Evolutionary conservation across 2,329 filamentous ascomycete species (phyloP), one percentile per base, ranked within the genome.

Genomic region (Spiromastix sp.): DNA sequence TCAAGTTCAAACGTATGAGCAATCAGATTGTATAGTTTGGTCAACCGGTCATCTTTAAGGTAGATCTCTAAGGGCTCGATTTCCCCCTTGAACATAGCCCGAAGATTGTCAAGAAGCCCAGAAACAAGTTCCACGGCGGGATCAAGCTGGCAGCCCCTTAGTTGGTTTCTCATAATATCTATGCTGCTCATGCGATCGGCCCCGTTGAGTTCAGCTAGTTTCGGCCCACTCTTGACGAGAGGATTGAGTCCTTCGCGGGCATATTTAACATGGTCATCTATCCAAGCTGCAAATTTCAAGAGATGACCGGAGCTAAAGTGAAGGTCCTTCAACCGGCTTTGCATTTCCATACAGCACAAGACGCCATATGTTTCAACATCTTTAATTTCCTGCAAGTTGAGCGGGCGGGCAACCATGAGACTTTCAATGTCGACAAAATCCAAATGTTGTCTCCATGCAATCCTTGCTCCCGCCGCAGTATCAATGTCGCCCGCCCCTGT

Each of bases 291-390:
- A n/a, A 24, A 24, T 24, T 24, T 24, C n/a, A 7, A 7, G 7
- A 24, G 7, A 24, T 24, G n/a, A 7, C 21, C 21, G 7, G 21
- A 7, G 21, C 21, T 33, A n/a, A n/a, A n/a, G n/a, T n/a, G n/a
- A n/a, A n/a, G n/a, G 30, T 25, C 29, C 33, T 33, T 26, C 3
- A 37, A 7, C 16, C 35, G 21, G 12, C 25, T 7, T 17, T 22
- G 35, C 13, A 37, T 37, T 25, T 37, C 35, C 5, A 20, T 18
- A 4, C 18, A 5, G 30, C 35, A 37, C n/a, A 37, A 29, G 11
- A 37, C 29, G 29, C 18, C 30, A 26, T 37, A 37, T 37, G 19
- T 30, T 25, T 37, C 35, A 17, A 26, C 30, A n/a, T 24, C 22
- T 34, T 25, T 11, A 26, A 37, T 25, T 12, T 20, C 35, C 4